Conservation (phyloP, 768 basidiomycete species). For the Podaxis carcinomalis region DNA sequence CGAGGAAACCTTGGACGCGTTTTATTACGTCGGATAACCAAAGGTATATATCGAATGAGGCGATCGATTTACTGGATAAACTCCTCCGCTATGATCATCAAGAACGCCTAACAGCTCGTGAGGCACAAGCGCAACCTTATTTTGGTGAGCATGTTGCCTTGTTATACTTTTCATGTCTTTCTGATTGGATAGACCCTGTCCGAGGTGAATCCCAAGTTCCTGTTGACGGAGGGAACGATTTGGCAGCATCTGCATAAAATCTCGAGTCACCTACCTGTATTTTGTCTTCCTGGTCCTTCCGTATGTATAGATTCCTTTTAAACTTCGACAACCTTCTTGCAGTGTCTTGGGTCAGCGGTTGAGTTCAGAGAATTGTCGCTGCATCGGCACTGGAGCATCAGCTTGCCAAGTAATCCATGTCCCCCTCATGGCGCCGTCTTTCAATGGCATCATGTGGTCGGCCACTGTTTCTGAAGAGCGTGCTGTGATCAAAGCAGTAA, state of each 20-base stretch:
- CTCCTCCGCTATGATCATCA: constrained; percentile 96
- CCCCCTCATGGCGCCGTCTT: not conserved
- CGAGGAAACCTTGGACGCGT: constrained; percentile 91
- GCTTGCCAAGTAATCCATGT: not conserved
- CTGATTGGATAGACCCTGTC: constrained; percentile 56
- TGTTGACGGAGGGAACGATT: constrained; percentile 64
- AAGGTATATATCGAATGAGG: constrained; percentile 94
- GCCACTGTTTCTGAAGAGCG: not conserved
- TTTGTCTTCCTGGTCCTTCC: constrained; percentile 24
- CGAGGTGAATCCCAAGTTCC: constrained; percentile 40
- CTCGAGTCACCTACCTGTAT: constrained; percentile 14
- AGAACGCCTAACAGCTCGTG: constrained; percentile 90
- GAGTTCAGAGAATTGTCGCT: not conserved
- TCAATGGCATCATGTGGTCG: not conserved
- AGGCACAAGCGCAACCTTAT: constrained; percentile 90
- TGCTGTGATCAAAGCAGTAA: not conserved
- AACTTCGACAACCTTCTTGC: constrained; percentile 5
- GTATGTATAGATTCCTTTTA: constrained; percentile 33
- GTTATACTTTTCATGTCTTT: constrained; percentile 13
- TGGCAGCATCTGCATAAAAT: constrained; percentile 43
- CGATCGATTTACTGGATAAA: constrained; percentile 94
- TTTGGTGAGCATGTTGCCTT: constrained; percentile 54
- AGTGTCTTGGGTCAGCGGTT: not conserved
- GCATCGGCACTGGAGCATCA: not conserved
- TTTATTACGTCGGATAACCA: constrained; percentile 97